Evolutionary conservation across 106 monocot species (phyloP).

Genomic region (Phalaenopsis equestris): DNA sequence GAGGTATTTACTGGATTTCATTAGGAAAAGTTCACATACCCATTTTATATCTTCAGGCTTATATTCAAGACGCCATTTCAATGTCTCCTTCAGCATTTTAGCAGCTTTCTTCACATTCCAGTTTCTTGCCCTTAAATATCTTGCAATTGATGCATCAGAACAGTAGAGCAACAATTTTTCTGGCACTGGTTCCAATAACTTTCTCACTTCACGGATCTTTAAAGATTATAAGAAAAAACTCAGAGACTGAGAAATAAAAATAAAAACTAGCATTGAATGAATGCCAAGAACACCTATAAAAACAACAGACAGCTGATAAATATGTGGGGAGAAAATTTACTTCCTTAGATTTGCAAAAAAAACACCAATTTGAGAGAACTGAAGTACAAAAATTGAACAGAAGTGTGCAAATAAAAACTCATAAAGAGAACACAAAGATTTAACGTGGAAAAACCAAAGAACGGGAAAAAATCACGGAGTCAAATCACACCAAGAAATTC

Average conservation of each 20-base stretch:
- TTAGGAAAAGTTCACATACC: conserved; percentile 32
- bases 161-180: conserved; percentile 53
- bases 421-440: no score
- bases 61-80: conserved; percentile 78
- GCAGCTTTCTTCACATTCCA: conserved; percentile 86
- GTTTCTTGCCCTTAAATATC: conserved; percentile 68
- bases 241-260: background rate
- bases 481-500: no score
- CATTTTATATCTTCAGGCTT: conserved; percentile 90
- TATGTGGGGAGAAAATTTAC: background rate
- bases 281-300: background rate
- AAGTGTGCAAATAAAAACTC: no score
- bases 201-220: conserved; percentile 65
- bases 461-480: no score
- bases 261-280: background rate
- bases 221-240: conserved; percentile 2
- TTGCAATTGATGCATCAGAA: conserved; percentile 70
- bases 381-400: no score
- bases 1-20: background rate
- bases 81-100: conserved; percentile 78
- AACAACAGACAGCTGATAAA: background rate
- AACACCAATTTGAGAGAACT: no score
- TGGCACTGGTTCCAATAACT: conserved; percentile 46
- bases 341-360: no score
- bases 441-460: no score